Conservation (phyloP, 768 basidiomycete genomes). For the Scleroderma citrinum region DNA sequence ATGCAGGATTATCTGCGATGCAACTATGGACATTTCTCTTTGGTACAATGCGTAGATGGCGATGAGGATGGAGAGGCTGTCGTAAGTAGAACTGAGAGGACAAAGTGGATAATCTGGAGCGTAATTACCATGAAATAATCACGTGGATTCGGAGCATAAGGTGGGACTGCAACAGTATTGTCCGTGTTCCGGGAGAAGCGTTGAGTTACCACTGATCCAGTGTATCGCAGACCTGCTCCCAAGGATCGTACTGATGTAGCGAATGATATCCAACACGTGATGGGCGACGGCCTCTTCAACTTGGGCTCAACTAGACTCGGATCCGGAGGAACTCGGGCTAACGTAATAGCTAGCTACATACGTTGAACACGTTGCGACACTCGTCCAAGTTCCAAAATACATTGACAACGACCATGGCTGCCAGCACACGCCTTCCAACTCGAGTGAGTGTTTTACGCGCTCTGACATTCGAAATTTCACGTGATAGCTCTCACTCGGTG, state of each 20-base stretch:
- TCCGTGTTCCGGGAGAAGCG: too few species aligned
- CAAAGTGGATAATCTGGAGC: background rate
- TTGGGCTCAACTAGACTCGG: too few species aligned
- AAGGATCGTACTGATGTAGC: too few species aligned
- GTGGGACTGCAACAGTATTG: constrained; percentile 1
- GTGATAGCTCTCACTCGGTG: constrained; percentile 11
- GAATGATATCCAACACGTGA: too few species aligned
- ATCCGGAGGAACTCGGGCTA: background rate
- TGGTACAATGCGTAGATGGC: constrained; percentile 3
- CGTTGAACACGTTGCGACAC: background rate
- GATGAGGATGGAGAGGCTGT: constrained; percentile 10
- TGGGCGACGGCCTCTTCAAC: too few species aligned
- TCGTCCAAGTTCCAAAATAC: background rate
- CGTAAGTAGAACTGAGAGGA: background rate
- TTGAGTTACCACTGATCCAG: too few species aligned
- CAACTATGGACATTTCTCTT: constrained; percentile 33
- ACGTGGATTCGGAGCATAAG: constrained; percentile 20
- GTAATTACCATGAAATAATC: constrained; percentile 18
- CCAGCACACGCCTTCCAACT: constrained; percentile 4
- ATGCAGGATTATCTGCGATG: constrained; percentile 80
- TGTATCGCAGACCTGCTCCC: too few species aligned
- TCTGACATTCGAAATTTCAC: constrained; percentile 7
- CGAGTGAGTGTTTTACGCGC: constrained; percentile 5
- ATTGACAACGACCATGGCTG: background rate
- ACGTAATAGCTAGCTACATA: background rate